Conservation (phyloP, 2,329 filamentous ascomycete species). For the Arthrobotrys pseudoclavata region DNA sequence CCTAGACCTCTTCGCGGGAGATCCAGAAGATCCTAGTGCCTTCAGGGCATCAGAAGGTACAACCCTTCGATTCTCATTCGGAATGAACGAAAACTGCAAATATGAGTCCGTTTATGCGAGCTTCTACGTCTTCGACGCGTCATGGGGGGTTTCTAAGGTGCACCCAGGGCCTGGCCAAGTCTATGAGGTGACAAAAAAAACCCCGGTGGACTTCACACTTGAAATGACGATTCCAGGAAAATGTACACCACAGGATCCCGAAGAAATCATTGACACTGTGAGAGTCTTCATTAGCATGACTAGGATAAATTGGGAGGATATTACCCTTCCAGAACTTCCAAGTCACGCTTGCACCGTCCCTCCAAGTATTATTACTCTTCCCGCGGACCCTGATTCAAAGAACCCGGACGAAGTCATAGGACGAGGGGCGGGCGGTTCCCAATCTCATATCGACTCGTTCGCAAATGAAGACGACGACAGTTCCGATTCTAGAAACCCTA, state of each 20-base stretch:
- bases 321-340: slow-evolving; percentile 21
- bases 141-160: slow-evolving; percentile 12
- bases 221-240: not conserved
- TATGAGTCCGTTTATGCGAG: slow-evolving; percentile 15
- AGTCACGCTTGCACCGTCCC: not conserved
- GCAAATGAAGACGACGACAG: not conserved
- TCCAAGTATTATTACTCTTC: not conserved
- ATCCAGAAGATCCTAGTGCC: not conserved
- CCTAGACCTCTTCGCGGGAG: not conserved
- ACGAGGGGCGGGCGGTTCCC: not conserved
- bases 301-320: slow-evolving; percentile 15
- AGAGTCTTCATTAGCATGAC: slow-evolving; percentile 18
- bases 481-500: not conserved
- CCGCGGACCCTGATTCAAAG: not conserved
- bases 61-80: slow-evolving; percentile 5
- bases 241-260: not conserved
- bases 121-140: slow-evolving; percentile 21
- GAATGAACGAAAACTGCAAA: not conserved
- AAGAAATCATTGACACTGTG: slow-evolving; percentile 6
- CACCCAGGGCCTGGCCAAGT: slow-evolving; percentile 6
- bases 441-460: not conserved
- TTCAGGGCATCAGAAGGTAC: not conserved
- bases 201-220: not conserved
- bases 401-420: not conserved
- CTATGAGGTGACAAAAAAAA: not conserved